Evolutionary conservation across 257 asterid genomes (phyloP).

Genomic region (Marsdenia floribunda): DNA sequence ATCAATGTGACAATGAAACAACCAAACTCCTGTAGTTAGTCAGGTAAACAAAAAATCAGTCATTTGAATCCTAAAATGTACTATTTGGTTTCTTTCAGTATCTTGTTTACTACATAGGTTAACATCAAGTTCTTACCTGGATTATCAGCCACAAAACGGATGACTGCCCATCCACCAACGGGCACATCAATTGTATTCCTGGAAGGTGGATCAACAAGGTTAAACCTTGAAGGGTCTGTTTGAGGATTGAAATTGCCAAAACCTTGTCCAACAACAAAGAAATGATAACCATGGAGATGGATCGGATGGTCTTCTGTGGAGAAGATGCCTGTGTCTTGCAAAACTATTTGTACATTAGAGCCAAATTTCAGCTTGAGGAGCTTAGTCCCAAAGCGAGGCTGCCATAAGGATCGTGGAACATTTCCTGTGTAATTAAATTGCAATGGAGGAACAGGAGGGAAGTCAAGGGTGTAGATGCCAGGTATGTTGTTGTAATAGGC

Average conservation of each 20-base stretch:
- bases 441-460: constrained; percentile 29
- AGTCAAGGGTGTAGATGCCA: constrained; percentile 28
- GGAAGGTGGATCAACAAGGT: constrained; percentile 31
- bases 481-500: constrained; percentile 31
- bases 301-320: constrained; percentile 32
- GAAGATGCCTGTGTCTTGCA: constrained; percentile 30
- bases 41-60: not conserved
- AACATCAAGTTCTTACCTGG: constrained; percentile 21
- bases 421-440: constrained; percentile 32
- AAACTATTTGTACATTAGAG: constrained; percentile 25
- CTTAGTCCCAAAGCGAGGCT: constrained; percentile 25
- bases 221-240: constrained; percentile 25
- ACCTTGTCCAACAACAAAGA: constrained; percentile 26
- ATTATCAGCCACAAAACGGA: constrained; percentile 34
- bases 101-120: not conserved
- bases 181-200: constrained; percentile 32
- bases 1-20: constrained; percentile 36
- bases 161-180: constrained; percentile 36
- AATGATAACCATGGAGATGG: constrained; percentile 37
- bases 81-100: not conserved
- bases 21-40: constrained; percentile 31
- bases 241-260: constrained; percentile 31
- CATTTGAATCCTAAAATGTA: not conserved
- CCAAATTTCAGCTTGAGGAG: constrained; percentile 25
- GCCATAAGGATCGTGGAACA: constrained; percentile 28